Evolutionary conservation across 2,329 filamentous ascomycete genomes (phyloP), one percentile per base, ranked within the genome.

Genomic region (Colletotrichum salicis): DNA sequence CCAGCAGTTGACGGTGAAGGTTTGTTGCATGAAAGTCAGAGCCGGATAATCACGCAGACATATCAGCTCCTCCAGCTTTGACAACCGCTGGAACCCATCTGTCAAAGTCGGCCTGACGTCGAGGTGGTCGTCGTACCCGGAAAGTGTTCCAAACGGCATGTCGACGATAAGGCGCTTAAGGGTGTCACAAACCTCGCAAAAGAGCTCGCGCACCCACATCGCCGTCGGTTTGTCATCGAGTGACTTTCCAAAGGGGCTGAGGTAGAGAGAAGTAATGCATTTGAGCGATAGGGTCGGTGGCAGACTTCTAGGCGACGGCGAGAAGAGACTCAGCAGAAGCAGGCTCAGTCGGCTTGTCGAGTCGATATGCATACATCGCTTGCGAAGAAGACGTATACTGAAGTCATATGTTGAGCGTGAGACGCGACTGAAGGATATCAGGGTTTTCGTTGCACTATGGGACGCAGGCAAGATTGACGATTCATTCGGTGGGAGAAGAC

Each of bases 121-220:
- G 77, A 83, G 75, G 68, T 82, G 80, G 67, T 87, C 85, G 35
- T 85, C 80, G 29, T 81, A 79, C 1, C 80, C 81, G 33, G 83
- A 80, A 19, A 86, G 77, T 64, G 79, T 84, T 27, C 82, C 79
- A 57, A 87, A 82, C 7, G 86, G 85, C 74, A 88, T 86, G 69
- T 86, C 80, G 54, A 88, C 81, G 58, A 87, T 80, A 7, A 88
- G 80, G 24, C 84, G 83, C 55, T 77, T 80, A 56, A 89, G 80
- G 7, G 82, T 82, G 24, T 76, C 74, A 60, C 79, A 79, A 35
- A 85, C 78, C 69, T 82, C 79, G 67, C 77, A 80, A 60, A 88
- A 80, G 1, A 88, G 78, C 55, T 84, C 81, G 6, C 81, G 80
- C 48, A 84, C 80, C 80, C 80, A 82, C 24, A 74, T 75, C 0